Conservation (phyloP, 495 filamentous ascomycete species). For the Neohortaea acidophila region DNA sequence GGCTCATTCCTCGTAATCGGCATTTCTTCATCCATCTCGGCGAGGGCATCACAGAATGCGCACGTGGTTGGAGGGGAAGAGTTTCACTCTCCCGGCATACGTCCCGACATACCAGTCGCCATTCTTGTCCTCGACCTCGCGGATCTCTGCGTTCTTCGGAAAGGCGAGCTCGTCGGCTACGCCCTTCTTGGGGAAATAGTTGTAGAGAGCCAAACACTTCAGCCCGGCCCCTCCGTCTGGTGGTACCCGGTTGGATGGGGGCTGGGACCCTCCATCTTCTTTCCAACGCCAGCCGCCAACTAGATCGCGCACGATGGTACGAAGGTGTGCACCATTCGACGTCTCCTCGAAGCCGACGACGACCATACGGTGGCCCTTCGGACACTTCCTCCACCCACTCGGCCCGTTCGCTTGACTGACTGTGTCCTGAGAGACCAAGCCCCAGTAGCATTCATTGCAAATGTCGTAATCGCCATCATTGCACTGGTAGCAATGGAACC, state of each 20-base stretch:
- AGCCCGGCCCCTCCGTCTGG: slow-evolving; percentile 56
- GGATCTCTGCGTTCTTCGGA: slow-evolving; percentile 64
- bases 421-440: slow-evolving; percentile 41
- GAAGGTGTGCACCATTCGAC: slow-evolving; percentile 30
- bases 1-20: not conserved
- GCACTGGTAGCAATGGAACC: slow-evolving; percentile 62
- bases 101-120: slow-evolving; percentile 72
- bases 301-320: slow-evolving; percentile 45
- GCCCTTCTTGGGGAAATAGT: slow-evolving; percentile 48
- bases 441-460: slow-evolving; percentile 59
- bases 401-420: slow-evolving; percentile 60
- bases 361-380: slow-evolving; percentile 68
- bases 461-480: slow-evolving; percentile 70
- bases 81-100: slow-evolving; percentile 57
- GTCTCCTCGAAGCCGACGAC: slow-evolving; percentile 57
- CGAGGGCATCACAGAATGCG: slow-evolving; percentile 4
- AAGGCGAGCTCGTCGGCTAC: slow-evolving; percentile 63
- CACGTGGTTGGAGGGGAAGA: slow-evolving; percentile 66
- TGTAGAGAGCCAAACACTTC: slow-evolving; percentile 48
- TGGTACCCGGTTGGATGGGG: slow-evolving; percentile 28
- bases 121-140: slow-evolving; percentile 60
- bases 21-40: not conserved
- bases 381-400: slow-evolving; percentile 66
- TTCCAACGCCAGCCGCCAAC: slow-evolving; percentile 55
- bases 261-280: slow-evolving; percentile 20